Conservation (phyloP, 2,329 filamentous ascomycete genomes). For the Chaetomium globosum region DNA sequence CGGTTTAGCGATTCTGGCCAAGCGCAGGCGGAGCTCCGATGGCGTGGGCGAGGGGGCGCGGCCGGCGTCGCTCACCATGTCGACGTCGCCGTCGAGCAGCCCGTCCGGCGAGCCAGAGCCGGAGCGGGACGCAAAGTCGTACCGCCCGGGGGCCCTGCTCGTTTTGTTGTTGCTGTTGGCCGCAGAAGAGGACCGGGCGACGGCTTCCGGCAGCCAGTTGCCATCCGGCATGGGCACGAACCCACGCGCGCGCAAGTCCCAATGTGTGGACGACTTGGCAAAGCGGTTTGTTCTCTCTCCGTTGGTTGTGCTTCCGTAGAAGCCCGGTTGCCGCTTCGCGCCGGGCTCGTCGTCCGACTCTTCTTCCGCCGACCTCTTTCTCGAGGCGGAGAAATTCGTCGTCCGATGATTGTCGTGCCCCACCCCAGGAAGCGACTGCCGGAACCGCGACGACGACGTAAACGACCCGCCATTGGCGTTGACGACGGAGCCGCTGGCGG, state of each 20-base stretch:
- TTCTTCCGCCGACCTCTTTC: slow-evolving; percentile 33
- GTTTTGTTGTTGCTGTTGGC: neutral
- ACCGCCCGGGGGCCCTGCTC: neutral
- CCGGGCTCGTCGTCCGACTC: slow-evolving; percentile 34
- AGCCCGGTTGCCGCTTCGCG: slow-evolving; percentile 34
- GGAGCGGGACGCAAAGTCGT: neutral
- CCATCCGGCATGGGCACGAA: slow-evolving; percentile 58
- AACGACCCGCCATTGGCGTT: slow-evolving; percentile 24
- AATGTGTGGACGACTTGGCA: slow-evolving; percentile 43
- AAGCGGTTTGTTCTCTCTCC: slow-evolving; percentile 11
- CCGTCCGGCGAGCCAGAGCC: neutral
- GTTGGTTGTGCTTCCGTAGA: slow-evolving; percentile 2
- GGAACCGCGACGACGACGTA: slow-evolving; percentile 28
- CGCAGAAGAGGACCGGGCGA: slow-evolving; percentile 42
- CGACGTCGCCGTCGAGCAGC: slow-evolving; percentile 12
- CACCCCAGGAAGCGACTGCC: slow-evolving; percentile 31
- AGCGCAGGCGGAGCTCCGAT: slow-evolving; percentile 20
- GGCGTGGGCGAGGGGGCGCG: slow-evolving; percentile 19
- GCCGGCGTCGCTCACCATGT: neutral
- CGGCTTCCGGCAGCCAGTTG: slow-evolving; percentile 55
- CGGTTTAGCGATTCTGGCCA: slow-evolving; percentile 25
- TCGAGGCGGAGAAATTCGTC: slow-evolving; percentile 25
- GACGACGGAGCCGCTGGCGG: slow-evolving; percentile 33
- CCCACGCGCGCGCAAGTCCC: slow-evolving; percentile 40
- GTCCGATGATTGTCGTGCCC: slow-evolving; percentile 23